Evolutionary conservation across 768 basidiomycete species (phyloP).

Genomic region (Fibroporia radiculosa): DNA sequence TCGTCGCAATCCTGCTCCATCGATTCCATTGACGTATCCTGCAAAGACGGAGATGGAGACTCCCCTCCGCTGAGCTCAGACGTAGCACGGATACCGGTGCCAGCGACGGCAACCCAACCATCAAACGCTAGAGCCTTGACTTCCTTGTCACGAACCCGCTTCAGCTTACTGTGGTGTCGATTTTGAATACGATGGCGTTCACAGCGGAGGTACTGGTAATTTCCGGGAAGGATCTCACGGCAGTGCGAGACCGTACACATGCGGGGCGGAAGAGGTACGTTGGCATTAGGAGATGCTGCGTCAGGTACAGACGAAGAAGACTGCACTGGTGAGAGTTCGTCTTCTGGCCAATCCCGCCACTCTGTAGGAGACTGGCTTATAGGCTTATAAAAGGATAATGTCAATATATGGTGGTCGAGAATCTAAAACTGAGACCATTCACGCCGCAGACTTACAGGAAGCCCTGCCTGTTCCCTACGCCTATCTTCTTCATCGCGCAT

Average conservation of each 20-base stretch:
- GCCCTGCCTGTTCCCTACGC: slow-evolving; percentile 25
- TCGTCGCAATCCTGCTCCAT: background rate
- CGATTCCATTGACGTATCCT: background rate
- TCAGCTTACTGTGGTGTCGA: slow-evolving; percentile 43
- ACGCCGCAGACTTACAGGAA: slow-evolving; percentile 26
- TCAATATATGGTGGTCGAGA: no score
- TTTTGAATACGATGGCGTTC: slow-evolving; percentile 52
- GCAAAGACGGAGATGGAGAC: background rate
- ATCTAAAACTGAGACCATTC: no score
- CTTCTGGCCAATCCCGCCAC: slow-evolving; percentile 26
- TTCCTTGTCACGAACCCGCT: slow-evolving; percentile 43
- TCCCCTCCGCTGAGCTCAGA: slow-evolving; percentile 2
- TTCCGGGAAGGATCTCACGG: slow-evolving; percentile 38
- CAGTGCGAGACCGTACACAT: slow-evolving; percentile 56
- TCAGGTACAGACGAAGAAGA: background rate
- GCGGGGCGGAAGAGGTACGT: slow-evolving; percentile 28
- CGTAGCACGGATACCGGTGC: no score
- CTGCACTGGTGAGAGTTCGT: background rate
- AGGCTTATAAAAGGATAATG: no score
- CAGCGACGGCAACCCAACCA: slow-evolving; percentile 13
- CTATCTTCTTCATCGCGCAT: slow-evolving; percentile 32
- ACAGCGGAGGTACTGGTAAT: slow-evolving; percentile 45
- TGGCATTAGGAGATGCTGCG: slow-evolving; percentile 3
- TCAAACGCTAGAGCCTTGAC: slow-evolving; percentile 27
- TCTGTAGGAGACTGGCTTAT: slow-evolving; percentile 23